Evolutionary conservation across 352 stramenopile species (phyloP), one percentile per base, ranked within the genome.

Genomic region (Globisporangium rhizosaccharum): DNA sequence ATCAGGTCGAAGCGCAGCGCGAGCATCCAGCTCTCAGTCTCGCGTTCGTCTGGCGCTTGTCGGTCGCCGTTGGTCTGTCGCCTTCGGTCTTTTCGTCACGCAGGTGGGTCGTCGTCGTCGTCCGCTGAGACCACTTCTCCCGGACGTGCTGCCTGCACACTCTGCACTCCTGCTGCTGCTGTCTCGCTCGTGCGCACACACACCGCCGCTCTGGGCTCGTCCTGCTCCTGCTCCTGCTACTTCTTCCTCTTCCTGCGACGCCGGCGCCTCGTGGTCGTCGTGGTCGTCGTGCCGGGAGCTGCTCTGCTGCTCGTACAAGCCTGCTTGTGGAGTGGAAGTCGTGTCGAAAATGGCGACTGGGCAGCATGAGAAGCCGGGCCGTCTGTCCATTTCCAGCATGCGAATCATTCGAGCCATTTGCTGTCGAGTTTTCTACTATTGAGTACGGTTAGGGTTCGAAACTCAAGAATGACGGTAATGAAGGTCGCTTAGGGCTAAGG

Each of bases 71-170:
- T 17, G 14, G 41, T 46, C 41, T 46, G 41, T 15, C 17, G 41
- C 15, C 17, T 45, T n/a, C 11, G 41, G 41, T 46, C 41, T 18
- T 20, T 46, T 14, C 6, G 33, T 39, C 8, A 8, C 33, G 6
- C 33, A 39, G 8, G 33, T 39, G 28, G 28, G 28, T 8, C 11
- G 33, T 39, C 33, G 33, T 39, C 20, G n/a, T 55, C 11, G 57
- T 65, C 62, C 62, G 47, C 25, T 47, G 53, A 66, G 62, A 68
- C 62, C 56, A 68, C 52, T 51, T 66, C 58, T 50, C 63, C 45
- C 58, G 61, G 61, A 64, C 61, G 41, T 15, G 8, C 18, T 15
- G 14, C 41, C 41, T 46, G 17, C 41, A 18, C 15, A 46, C 15
- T 46, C 28, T 33, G 2, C 28, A 6, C 28, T 33, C 28, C 28